Percentiles rank a stretch among this genome's conserved stretches.
Evolutionary conservation across 805 yeast species (phyloP).

Genomic region (Zygoascus bituminiphila): DNA sequence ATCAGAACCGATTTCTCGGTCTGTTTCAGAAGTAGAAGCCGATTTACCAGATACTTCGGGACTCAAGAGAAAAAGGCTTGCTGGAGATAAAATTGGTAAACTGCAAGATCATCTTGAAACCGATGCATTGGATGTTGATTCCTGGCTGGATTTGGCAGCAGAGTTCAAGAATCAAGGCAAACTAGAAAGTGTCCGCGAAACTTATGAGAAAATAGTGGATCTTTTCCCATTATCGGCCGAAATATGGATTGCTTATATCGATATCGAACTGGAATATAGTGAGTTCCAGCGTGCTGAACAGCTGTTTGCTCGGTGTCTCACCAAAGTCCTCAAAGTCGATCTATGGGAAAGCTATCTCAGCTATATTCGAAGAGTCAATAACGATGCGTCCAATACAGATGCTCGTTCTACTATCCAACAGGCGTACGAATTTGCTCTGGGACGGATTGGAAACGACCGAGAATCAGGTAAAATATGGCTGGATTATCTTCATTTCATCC

Average conservation of each 20-base stretch:
- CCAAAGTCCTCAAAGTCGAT: constrained; percentile 52
- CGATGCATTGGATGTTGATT: constrained; percentile 44
- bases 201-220: constrained; percentile 51
- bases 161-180: constrained; percentile 44
- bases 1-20: not conserved
- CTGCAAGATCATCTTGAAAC: constrained; percentile 46
- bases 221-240: constrained; percentile 61
- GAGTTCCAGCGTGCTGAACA: constrained; percentile 61
- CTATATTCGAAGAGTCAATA: constrained; percentile 60
- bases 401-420: constrained; percentile 65
- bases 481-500: constrained; percentile 72
- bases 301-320: constrained; percentile 56
- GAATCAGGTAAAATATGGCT: constrained; percentile 67
- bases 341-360: constrained; percentile 72
- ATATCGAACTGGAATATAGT: constrained; percentile 52
- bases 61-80: constrained; percentile 24
- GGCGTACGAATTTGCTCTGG: constrained; percentile 78
- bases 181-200: constrained; percentile 48
- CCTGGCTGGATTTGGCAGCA: constrained; percentile 51
- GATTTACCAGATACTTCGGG: not conserved
- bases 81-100: constrained; percentile 48
- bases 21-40: not conserved
- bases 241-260: constrained; percentile 70
- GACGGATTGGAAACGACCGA: constrained; percentile 71
- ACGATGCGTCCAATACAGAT: constrained; percentile 53